phyloP scores from a whole-genome alignment of 2,329 filamentous ascomycete species.

The Epicoccum sorghinum region DNA sequence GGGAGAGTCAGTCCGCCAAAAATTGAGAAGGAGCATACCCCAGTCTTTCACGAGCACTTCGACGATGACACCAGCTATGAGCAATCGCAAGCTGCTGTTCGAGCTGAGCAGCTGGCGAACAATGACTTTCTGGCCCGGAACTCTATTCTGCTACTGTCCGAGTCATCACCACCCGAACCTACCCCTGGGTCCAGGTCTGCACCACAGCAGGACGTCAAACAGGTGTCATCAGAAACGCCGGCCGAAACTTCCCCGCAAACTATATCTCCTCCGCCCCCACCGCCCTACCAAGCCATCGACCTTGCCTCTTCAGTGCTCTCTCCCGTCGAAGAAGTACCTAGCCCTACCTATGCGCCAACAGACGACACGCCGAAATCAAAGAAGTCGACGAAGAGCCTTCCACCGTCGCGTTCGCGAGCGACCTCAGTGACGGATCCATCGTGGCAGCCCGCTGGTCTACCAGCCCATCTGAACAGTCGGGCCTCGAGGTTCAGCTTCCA shows the following conservation, averaged over 20 bases:
- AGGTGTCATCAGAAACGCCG: conserved; percentile 18
- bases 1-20: conserved; percentile 43
- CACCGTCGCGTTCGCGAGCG: conserved; percentile 43
- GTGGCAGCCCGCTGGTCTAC: conserved; percentile 46
- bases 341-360: conserved; percentile 30
- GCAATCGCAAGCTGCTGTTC: conserved; percentile 50
- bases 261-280: conserved; percentile 20
- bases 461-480: conserved; percentile 63
- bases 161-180: conserved; percentile 26
- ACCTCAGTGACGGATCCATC: conserved; percentile 46
- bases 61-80: conserved; percentile 56
- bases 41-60: conserved; percentile 67
- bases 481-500: conserved; percentile 84
- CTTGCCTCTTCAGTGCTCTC: conserved; percentile 37
- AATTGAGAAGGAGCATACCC: conserved; percentile 57
- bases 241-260: conserved; percentile 16
- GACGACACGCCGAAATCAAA: conserved; percentile 38
- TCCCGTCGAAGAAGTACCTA: conserved; percentile 42
- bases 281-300: conserved; percentile 27
- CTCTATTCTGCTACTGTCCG: conserved; percentile 41
- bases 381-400: conserved; percentile 46
- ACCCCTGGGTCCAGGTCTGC: conserved; percentile 11
- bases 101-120: conserved; percentile 56
- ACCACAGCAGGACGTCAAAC: conserved; percentile 17
- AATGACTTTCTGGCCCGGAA: conserved; percentile 55